These are phyloP conservation scores for Pisolithus tinctorius DNA, from an alignment of 768 basidiomycete genomes.

Conservation along the genomic window DNA sequence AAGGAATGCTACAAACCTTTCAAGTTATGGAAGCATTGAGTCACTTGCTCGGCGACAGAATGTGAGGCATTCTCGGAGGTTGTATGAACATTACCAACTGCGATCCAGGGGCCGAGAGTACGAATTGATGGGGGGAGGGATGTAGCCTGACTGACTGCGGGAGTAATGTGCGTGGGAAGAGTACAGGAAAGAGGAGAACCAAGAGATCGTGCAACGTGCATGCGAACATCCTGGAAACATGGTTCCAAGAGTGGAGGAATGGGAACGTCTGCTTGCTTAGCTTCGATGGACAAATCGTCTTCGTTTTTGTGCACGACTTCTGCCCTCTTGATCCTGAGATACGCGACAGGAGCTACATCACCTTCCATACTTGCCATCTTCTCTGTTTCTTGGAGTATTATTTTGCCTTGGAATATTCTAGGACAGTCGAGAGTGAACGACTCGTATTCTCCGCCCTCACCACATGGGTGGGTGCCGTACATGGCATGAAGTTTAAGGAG, in stretches of 20 bases:
- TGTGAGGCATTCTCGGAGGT: conserved; percentile 15
- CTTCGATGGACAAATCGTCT: not conserved
- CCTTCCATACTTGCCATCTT: conserved; percentile 73
- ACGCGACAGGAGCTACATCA: conserved; percentile 88
- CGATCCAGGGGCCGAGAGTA: conserved; percentile 58
- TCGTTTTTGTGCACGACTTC: conserved; percentile 50
- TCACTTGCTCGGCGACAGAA: conserved; percentile 66
- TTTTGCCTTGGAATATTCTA: conserved; percentile 69
- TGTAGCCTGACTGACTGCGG: not conserved
- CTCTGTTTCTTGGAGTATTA: conserved; percentile 63
- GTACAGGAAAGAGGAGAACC: not conserved
- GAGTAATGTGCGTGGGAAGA: not conserved
- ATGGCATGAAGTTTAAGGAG: conserved; percentile 64
- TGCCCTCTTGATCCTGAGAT: conserved; percentile 72
- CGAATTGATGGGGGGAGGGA: conserved; percentile 12
- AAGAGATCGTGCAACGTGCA: conserved; percentile 8
- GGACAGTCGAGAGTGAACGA: conserved; percentile 87
- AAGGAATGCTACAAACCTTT: conserved; percentile 38
- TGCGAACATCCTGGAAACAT: conserved; percentile 12
- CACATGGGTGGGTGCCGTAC: conserved; percentile 91
- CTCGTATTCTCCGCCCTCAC: conserved; percentile 98
- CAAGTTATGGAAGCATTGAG: conserved; percentile 57
- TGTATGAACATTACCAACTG: conserved; percentile 48
- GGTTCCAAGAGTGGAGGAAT: conserved; percentile 48
- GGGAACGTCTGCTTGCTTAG: conserved; percentile 12